These are phyloP conservation scores for Cryomyces minteri DNA, from an alignment of 495 filamentous ascomycete species.

Conservation along the genomic window DNA sequence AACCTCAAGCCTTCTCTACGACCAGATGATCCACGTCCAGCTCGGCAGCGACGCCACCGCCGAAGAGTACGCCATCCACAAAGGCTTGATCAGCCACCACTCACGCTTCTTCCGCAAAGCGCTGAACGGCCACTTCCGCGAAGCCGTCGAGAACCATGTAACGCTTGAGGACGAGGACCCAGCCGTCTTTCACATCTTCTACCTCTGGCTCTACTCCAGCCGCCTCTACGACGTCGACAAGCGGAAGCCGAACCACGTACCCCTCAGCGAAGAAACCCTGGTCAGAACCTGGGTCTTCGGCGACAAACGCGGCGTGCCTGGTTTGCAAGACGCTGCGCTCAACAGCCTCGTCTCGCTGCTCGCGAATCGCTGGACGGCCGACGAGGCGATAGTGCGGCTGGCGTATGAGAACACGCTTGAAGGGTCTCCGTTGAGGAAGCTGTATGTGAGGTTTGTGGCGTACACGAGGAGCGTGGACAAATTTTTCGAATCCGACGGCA, in stretches of 20 bases:
- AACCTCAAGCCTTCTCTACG: no score
- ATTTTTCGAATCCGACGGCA: no score
- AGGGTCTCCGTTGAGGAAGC: background rate
- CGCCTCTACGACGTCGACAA: background rate
- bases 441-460: background rate
- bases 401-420: background rate
- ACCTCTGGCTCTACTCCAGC: conserved; percentile 4
- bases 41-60: no score
- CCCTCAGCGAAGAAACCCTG: background rate
- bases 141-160: background rate
- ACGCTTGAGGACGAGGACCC: conserved; percentile 3
- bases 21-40: no score
- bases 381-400: background rate
- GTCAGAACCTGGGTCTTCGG: conserved; percentile 1
- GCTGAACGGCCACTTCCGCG: background rate
- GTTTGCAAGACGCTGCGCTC: background rate
- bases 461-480: no score
- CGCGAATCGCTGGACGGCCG: background rate
- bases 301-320: background rate
- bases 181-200: conserved; percentile 2
- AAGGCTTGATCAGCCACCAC: background rate
- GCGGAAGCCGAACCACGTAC: background rate
- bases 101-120: background rate
- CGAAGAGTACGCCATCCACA: background rate
- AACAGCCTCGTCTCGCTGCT: background rate